Evolutionary conservation across 768 basidiomycete species (phyloP), one percentile per base, ranked within the genome.

Genomic region (Boletus rubescentipes): DNA sequence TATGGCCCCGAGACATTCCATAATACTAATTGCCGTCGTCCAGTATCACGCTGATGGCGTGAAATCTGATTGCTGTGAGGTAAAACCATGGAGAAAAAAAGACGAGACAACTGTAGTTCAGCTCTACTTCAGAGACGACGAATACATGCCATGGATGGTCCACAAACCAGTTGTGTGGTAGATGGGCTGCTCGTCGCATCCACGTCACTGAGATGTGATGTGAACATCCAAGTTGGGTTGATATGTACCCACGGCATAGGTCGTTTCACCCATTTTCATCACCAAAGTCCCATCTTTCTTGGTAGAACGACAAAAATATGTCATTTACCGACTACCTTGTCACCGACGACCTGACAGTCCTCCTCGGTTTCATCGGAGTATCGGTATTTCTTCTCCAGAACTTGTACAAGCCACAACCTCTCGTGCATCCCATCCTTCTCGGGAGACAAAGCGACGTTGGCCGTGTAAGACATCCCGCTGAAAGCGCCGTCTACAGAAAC

Each of bases 361-460:
- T 91, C 32, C 79, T 91, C 10, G 85, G 84, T 46, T 80, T 92
- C 57, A 85, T 87, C 34, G 83, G 84, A 5, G 87, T 85, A 3
- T 87, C 87, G 9, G 79, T 90, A 36, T 91, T 90, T 66, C 77
- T 91, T 31, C 75, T 91, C 40, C 85, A 85, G 64, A 91, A 84
- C 67, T 73, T 90, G 55, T 89, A 91, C 73, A 89, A 81, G 61
- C 89, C 88, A 4, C 88, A 89, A 61, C 86, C 88, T 2, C 81
- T 95, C 39, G 93, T 95, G 0, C 94, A 97, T 64, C 94, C 94
- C n/a, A 89, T 98, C 60, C 79, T 96, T 9, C 80, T 98, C 1
- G 93, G 94, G 8, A 77, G 93, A 46, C 94, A 98, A 77, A 92
- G 91, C 61, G 95, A 97, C 68, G 87, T 88, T 26, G 86, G 85